phyloP scores from a whole-genome alignment of 164 flowering plant species.

The Vitis rupestris region DNA sequence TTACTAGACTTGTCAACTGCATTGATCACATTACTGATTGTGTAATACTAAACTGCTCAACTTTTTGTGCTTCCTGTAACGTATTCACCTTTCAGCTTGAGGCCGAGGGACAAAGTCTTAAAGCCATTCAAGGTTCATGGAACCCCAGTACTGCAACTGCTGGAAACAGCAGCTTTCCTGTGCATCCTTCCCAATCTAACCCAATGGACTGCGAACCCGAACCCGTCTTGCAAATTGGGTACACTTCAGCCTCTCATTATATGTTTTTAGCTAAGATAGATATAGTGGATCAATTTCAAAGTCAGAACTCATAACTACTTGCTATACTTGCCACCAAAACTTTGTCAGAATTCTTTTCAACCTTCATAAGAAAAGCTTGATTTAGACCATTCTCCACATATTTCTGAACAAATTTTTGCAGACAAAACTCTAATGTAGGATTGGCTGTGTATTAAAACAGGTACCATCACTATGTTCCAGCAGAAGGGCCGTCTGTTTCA shows the following conservation, averaged over 20 bases:
- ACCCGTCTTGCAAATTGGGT: slow-evolving; percentile 85
- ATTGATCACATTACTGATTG: not conserved
- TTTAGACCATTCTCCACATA: too few relatives aligned
- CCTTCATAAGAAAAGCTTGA: too few relatives aligned
- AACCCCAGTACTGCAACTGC: slow-evolving; percentile 32
- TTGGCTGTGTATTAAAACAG: slow-evolving; percentile 13
- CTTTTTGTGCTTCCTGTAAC: not conserved
- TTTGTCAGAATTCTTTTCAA: too few relatives aligned
- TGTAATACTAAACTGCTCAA: not conserved
- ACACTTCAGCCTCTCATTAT: not conserved
- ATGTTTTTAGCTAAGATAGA: too few relatives aligned
- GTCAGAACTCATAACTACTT: too few relatives aligned
- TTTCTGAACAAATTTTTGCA: too few relatives aligned
- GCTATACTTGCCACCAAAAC: too few relatives aligned
- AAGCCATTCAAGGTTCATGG: slow-evolving; percentile 58
- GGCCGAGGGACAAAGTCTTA: slow-evolving; percentile 50
- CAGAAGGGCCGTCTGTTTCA: slow-evolving; percentile 38
- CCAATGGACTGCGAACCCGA: slow-evolving; percentile 52
- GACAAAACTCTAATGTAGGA: too few relatives aligned
- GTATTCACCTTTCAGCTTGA: slow-evolving; percentile 45
- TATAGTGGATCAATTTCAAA: too few relatives aligned
- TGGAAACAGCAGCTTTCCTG: slow-evolving; percentile 39
- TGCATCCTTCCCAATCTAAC: slow-evolving; percentile 44
- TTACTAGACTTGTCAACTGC: not conserved
- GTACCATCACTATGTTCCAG: slow-evolving; percentile 36